phyloP scores from a whole-genome alignment of 805 yeast species.

The Diddensiella caesifluorescens region DNA sequence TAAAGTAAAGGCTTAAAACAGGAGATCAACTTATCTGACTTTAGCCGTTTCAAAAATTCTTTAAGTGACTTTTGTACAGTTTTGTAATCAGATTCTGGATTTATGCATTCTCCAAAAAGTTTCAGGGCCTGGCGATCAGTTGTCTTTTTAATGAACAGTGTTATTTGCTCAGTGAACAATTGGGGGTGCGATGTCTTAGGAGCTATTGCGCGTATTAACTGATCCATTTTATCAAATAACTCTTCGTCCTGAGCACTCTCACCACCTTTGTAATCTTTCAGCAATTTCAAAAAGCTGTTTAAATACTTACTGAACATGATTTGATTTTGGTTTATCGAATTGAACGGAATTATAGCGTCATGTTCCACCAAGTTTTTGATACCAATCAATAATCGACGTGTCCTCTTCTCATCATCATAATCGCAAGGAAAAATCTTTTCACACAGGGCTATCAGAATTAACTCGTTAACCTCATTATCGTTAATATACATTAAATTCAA shows the following conservation, averaged over 20 bases:
- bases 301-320: conserved; percentile 43
- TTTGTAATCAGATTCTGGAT: conserved; percentile 53
- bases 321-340: conserved; percentile 67
- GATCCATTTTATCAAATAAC: not conserved
- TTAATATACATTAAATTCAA: conserved; percentile 68
- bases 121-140: conserved; percentile 39
- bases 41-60: conserved; percentile 39
- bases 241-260: not conserved
- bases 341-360: conserved; percentile 59
- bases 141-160: conserved; percentile 4
- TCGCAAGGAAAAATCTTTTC: conserved; percentile 59
- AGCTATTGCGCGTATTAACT: not conserved
- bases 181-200: conserved; percentile 2
- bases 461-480: conserved; percentile 57
- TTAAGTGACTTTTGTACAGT: conserved; percentile 56
- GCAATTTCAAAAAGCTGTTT: conserved; percentile 9
- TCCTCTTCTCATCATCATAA: conserved; percentile 38
- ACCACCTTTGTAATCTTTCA: conserved; percentile 6
- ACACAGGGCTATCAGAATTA: conserved; percentile 56
- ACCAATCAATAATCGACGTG: conserved; percentile 48
- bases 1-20: conserved; percentile 52
- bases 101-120: conserved; percentile 48
- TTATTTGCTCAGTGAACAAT: not conserved
- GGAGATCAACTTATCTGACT: conserved; percentile 42
- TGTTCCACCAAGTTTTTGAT: conserved; percentile 45